Percentiles rank a stretch among this genome's conserved stretches.
Evolutionary conservation across 441 rosid species (phyloP).

Genomic region (Brassica hybrid): DNA sequence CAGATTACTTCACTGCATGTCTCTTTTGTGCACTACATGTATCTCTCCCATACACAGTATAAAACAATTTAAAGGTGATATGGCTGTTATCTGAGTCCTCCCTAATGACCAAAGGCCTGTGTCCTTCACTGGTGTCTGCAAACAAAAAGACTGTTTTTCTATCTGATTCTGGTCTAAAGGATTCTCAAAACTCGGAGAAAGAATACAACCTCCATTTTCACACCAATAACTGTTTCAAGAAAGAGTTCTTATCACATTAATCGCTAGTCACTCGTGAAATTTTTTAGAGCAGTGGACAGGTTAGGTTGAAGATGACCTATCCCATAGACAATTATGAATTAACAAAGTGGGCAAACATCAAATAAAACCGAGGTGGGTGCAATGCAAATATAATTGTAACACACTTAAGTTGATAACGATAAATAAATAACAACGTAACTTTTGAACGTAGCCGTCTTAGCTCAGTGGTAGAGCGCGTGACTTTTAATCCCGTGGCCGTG

Average conservation of each 20-base stretch:
- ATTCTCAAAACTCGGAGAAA: too few species aligned
- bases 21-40: constrained; percentile 75
- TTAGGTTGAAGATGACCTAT: background rate
- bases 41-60: constrained; percentile 51
- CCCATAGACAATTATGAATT: too few species aligned
- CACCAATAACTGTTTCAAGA: background rate
- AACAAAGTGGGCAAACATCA: background rate
- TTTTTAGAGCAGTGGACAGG: background rate
- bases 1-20: background rate
- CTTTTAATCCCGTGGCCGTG: constrained; percentile 49
- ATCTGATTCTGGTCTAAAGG: background rate
- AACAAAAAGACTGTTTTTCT: too few species aligned
- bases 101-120: too few species aligned
- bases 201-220: too few species aligned
- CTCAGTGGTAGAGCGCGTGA: constrained; percentile 56
- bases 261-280: background rate
- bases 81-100: too few species aligned
- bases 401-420: too few species aligned
- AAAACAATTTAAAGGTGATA: too few species aligned
- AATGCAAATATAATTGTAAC: background rate
- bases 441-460: constrained; percentile 40
- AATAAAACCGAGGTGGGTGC: constrained; percentile 62
- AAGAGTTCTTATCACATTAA: background rate
- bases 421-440: background rate
- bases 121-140: too few species aligned